Evolutionary conservation across 331 rosid genomes (phyloP).

Genomic region (Quercus tomentella): DNA sequence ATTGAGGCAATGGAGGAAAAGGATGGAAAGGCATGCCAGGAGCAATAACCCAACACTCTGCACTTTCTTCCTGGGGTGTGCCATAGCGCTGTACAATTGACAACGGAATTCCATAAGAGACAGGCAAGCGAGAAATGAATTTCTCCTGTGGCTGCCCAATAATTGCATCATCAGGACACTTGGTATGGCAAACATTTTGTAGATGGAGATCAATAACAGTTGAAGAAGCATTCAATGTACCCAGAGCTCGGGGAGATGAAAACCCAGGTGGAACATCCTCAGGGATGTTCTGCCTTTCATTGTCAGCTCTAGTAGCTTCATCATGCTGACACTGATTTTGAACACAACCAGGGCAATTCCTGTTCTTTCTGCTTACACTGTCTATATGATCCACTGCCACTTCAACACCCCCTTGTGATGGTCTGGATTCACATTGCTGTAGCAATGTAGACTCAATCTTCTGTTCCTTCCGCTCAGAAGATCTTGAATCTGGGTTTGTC

Average conservation of each 20-base stretch:
- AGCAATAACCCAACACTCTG: conserved; percentile 66
- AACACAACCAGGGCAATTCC: conserved; percentile 13
- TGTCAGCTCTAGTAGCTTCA: conserved; percentile 26
- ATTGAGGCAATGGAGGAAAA: conserved; percentile 85
- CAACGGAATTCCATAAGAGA: conserved; percentile 81
- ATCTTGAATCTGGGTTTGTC: conserved; percentile 26
- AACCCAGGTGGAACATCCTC: conserved; percentile 97
- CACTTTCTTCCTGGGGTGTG: conserved; percentile 47
- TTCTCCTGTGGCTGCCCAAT: conserved; percentile 73
- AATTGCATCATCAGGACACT: conserved; percentile 31
- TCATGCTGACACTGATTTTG: conserved; percentile 15
- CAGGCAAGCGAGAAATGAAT: conserved; percentile 64
- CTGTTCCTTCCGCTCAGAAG: conserved; percentile 40
- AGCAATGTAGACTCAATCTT: conserved; percentile 23
- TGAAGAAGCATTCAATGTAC: conserved; percentile 32
- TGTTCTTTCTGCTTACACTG: conserved; percentile 10
- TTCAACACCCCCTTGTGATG: conserved; percentile 14
- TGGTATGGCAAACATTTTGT: conserved; percentile 28
- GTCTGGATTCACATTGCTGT: conserved; percentile 21
- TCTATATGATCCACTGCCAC: background rate
- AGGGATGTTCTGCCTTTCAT: conserved; percentile 37
- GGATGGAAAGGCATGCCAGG: conserved; percentile 90
- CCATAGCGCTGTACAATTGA: conserved; percentile 62
- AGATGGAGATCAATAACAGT: conserved; percentile 26
- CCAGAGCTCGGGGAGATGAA: conserved; percentile 50